Evolutionary conservation across 2,329 filamentous ascomycete species (phyloP).

Genomic region (Whalleya microplaca): DNA sequence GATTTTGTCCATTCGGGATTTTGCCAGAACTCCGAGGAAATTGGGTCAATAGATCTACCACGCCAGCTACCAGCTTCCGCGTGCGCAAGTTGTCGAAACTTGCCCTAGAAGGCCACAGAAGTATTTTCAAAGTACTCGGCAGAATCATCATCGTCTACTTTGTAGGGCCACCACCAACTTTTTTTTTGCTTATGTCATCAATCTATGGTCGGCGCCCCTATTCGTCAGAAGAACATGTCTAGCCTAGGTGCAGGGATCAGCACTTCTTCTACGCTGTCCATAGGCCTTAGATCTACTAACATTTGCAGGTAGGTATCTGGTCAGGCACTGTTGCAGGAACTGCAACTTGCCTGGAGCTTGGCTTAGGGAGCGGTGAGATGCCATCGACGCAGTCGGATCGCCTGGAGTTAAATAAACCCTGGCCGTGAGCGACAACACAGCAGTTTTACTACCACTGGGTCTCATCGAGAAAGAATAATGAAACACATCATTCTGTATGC

Average conservation of each 20-base stretch:
- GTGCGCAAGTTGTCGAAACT: constrained; percentile 14
- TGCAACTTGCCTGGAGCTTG: constrained; percentile 15
- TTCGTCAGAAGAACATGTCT: too few relatives aligned
- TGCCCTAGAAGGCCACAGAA: not conserved
- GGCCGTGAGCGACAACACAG: constrained; percentile 26
- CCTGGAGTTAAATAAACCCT: constrained; percentile 13
- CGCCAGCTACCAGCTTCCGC: constrained; percentile 17
- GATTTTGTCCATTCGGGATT: constrained; percentile 28
- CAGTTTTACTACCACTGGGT: constrained; percentile 18
- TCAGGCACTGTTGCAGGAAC: constrained; percentile 26
- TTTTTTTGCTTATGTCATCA: constrained; percentile 2
- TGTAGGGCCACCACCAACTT: constrained; percentile 6
- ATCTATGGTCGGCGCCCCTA: too few relatives aligned
- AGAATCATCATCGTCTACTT: constrained; percentile 3
- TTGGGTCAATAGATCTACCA: constrained; percentile 16
- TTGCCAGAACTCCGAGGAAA: constrained; percentile 26
- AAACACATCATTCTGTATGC: constrained; percentile 14
- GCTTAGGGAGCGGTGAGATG: constrained; percentile 25
- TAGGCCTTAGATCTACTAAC: constrained; percentile 10
- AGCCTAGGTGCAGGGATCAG: constrained; percentile 12
- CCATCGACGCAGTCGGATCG: constrained; percentile 25
- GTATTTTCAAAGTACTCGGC: constrained; percentile 13
- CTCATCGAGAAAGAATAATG: constrained; percentile 16
- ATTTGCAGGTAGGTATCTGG: constrained; percentile 17
- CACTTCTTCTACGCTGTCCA: constrained; percentile 13